Evolutionary conservation across 768 basidiomycete genomes (phyloP), one percentile per base, ranked within the genome.

Genomic region (Lanmaoa rubissima): DNA sequence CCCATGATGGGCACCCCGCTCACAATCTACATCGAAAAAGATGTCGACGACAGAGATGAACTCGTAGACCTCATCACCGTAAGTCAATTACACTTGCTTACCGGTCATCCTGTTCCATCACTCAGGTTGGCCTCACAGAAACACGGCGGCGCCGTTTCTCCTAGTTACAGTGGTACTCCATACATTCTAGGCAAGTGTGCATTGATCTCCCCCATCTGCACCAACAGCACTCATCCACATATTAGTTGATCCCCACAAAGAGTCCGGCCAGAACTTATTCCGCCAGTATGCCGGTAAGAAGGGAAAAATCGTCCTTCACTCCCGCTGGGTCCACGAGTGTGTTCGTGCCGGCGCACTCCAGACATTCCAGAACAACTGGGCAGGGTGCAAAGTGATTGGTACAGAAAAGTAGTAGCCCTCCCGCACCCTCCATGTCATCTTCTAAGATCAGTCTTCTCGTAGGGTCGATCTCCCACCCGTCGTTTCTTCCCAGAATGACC

Each of bases 261-360:
- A 83, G 50, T 88, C 89, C 7, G 92, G 92, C 4, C 90, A 92
- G 68, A 91, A 85, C 64, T 70, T 94, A 4, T 92, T 83, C 71
- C 82, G 88, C 43, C 88, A 91, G 65, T 92, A 90, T 69, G 82
- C 80, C 1, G 80, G 82, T 44, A 92, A 92, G 73, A 92, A 90
- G 72, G 84, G 82, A 40, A 92, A 92, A 69, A 75, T 92, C 44
- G 82, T 94, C 3, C 81, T 94, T 8, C 79, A 83, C 63, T 79
- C 82, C 5, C 80, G 82, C 45, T 94, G 92, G 92, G 79, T 91
- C 21, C 79, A 81, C 48, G 87, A 90, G 66, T 94, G 92, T 63
- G 77, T 94, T 63, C 83, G 85, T 62, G 73, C 79, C 7, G 80
- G 82, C 49, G 78, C 81, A 44, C 76, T 94, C 35, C 87, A 90